Evolutionary conservation across 2,329 filamentous ascomycete genomes (phyloP).

Genomic region (Ophiostoma sp.): DNA sequence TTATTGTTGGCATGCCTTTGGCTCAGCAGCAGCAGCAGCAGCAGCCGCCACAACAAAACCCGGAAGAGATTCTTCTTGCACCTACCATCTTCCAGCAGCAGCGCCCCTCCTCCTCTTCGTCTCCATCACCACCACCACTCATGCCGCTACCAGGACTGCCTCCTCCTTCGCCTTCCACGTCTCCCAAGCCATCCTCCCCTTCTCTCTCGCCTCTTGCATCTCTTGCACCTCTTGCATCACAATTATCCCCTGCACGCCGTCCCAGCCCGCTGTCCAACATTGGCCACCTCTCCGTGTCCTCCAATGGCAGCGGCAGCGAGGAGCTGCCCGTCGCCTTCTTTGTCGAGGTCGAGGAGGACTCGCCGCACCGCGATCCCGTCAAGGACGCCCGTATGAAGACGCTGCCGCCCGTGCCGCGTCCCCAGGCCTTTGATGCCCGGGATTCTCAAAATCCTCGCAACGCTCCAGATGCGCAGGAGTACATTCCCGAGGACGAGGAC

Average conservation of each 20-base stretch:
- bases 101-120: background rate
- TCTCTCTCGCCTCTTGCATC: background rate
- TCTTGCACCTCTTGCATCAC: background rate
- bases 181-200: background rate
- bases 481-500: conserved; percentile 15
- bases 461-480: conserved; percentile 24
- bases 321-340: conserved; percentile 20
- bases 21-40: conserved; percentile 16
- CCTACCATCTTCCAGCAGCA: conserved; percentile 3
- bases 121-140: background rate
- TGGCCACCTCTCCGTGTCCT: background rate
- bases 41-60: conserved; percentile 2
- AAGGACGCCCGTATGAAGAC: conserved; percentile 37
- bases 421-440: background rate
- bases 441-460: too few relatives aligned
- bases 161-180: background rate
- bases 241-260: background rate
- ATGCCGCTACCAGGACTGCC: background rate
- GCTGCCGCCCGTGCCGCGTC: conserved; percentile 38
- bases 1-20: background rate
- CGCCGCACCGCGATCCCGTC: conserved; percentile 30
- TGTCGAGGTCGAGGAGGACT: conserved; percentile 26
- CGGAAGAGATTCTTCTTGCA: background rate
- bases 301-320: background rate
- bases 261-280: conserved; percentile 25